A percentile compares a stretch with the other conserved stretches of the same genome.
phyloP scores from a whole-genome alignment of 306 rosid genomes.

The Prunus davidiana region DNA sequence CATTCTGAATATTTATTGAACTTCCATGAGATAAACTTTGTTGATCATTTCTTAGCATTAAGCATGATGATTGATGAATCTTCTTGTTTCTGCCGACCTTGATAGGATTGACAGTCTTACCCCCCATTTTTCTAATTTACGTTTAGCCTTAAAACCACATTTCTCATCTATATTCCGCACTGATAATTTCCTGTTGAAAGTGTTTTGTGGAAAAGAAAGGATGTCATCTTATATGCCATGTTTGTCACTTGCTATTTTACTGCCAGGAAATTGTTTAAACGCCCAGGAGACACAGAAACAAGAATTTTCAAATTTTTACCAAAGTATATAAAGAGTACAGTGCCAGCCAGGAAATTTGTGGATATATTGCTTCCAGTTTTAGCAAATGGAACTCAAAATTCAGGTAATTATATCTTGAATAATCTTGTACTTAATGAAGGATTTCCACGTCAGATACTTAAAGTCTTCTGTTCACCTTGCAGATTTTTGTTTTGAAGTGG shows the following conservation, averaged over 20 bases:
- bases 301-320: constrained; percentile 69
- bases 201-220: not conserved
- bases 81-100: not conserved
- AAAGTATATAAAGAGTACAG: constrained; percentile 51
- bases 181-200: not conserved
- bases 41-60: not conserved
- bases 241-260: constrained; percentile 7
- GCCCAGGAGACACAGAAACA: constrained; percentile 60
- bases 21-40: not conserved
- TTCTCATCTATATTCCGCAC: not conserved
- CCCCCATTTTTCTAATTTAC: not conserved
- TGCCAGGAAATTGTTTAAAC: constrained; percentile 73
- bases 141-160: not conserved
- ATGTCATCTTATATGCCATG: not conserved
- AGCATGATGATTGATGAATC: not conserved
- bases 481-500: constrained; percentile 58
- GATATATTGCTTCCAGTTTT: constrained; percentile 64
- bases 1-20: not conserved
- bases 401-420: constrained; percentile 43
- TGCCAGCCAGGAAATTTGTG: constrained; percentile 57
- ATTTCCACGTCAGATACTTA: constrained; percentile 18
- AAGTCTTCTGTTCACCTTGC: constrained; percentile 30
- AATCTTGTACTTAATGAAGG: not conserved
- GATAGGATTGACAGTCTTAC: not conserved
- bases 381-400: constrained; percentile 47